Conservation (phyloP, 2,329 filamentous ascomycete species). For the Capronia epimyces region DNA sequence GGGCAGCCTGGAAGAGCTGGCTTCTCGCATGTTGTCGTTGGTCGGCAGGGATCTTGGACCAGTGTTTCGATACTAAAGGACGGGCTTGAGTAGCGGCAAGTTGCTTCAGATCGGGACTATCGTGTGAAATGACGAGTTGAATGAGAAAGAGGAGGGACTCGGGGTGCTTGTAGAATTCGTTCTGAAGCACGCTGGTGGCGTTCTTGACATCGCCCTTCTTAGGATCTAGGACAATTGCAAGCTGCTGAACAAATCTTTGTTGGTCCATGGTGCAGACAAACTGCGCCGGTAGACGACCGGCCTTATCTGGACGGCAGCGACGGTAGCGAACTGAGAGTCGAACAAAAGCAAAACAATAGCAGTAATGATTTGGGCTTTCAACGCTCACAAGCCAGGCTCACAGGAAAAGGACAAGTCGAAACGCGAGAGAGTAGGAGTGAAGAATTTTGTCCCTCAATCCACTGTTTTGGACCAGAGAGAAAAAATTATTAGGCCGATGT, state of each 20-base stretch:
- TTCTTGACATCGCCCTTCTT: constrained; percentile 85
- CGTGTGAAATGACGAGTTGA: constrained; percentile 78
- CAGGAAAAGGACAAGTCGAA: not conserved
- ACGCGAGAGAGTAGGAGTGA: not conserved
- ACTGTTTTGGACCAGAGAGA: not conserved
- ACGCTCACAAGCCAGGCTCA: not conserved
- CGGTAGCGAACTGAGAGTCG: not conserved
- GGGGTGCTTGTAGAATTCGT: constrained; percentile 84
- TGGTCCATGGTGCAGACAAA: constrained; percentile 58
- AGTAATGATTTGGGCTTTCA: not conserved
- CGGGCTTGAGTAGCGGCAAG: constrained; percentile 85
- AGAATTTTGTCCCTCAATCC: not conserved
- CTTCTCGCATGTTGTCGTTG: constrained; percentile 77
- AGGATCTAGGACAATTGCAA: constrained; percentile 73
- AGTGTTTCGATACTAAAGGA: constrained; percentile 78
- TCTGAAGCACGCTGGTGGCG: constrained; percentile 82
- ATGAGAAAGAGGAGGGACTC: constrained; percentile 79
- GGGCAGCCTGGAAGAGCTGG: constrained; percentile 74
- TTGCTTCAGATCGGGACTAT: constrained; percentile 68
- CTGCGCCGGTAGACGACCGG: not conserved
- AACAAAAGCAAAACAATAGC: not conserved
- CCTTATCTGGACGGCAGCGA: not conserved
- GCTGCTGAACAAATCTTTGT: constrained; percentile 76
- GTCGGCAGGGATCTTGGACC: constrained; percentile 64
- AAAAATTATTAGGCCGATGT: not conserved